Conservation (phyloP, 1,139 yeast genomes). For the Chernovozyma aurita region DNA sequence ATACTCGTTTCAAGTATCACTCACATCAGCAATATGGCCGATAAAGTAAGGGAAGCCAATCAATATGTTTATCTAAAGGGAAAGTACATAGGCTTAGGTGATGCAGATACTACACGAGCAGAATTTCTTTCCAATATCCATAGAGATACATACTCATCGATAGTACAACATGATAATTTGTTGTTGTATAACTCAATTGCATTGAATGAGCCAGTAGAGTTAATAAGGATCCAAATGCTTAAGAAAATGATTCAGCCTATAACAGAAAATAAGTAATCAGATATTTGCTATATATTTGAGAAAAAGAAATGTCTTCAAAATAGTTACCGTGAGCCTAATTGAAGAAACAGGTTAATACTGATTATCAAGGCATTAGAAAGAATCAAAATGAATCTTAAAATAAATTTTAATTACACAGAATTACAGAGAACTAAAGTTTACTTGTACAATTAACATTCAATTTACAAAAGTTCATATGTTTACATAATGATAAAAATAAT, state of each 20-base stretch:
- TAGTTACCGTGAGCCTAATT: too few species aligned
- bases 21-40: conserved; percentile 48
- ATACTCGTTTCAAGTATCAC: too few species aligned
- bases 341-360: too few species aligned
- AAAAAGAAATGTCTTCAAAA: too few species aligned
- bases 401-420: too few species aligned
- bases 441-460: too few species aligned
- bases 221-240: conserved; percentile 48
- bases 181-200: conserved; percentile 67
- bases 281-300: too few species aligned
- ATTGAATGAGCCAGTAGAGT: conserved; percentile 47
- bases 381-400: too few species aligned
- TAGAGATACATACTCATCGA: conserved; percentile 69
- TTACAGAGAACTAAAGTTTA: too few species aligned
- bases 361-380: not conserved
- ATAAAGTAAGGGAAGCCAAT: conserved; percentile 62
- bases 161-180: conserved; percentile 65
- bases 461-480: too few species aligned
- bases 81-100: conserved; percentile 68
- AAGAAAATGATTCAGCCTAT: conserved; percentile 55
- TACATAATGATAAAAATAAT: too few species aligned
- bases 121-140: conserved; percentile 49
- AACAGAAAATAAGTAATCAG: not conserved
- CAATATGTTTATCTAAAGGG: conserved; percentile 57
- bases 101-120: conserved; percentile 58